Base-by-base conservation (phyloP, 495 filamentous ascomycete species). In the Tuber magnatum region DNA sequence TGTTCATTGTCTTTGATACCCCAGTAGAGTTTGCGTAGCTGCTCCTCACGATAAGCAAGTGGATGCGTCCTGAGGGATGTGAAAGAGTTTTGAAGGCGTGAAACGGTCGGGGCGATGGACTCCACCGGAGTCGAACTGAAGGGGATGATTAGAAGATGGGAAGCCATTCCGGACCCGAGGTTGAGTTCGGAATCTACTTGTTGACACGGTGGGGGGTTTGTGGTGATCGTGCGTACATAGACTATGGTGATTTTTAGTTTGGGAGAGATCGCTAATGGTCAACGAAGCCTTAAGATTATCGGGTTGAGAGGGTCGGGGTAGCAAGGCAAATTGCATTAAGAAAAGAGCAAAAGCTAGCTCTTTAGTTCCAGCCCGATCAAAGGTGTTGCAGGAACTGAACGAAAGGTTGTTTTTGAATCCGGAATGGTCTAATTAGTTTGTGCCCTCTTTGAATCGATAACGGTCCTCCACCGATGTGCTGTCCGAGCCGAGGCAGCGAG, bases 1-100 rank as follows among this genome's bases (percentile, higher is more conserved):
- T 90, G 85, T 75, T 88, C 86, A 82, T 92, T 90, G 85, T 97
- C 95, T 70, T 89, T 89, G 69, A 97, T 80, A 3, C 88, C 94
- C 94, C 94, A 97, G 86, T 96, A 97, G 68, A 97, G 90, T 86
- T 93, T 94, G 71, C 93, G 91, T 51, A 97, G 90, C 86, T 97
- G 94, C 28, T 88, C 85, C 71, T 93, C 86, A 72, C 95, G 88
- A 86, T 92, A 99, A 78, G 91, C 88, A 73, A 97, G 82, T 72
- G 91, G 87, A 81, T 92, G 91, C 5, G 93, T 97, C 85, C 91
- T 92, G 83, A 94, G 90, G 1, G 72, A 75, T 70, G 68, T 46
- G 68, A 74, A 74, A 28, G 74, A 56, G 20, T 42, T 68, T 43
- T 69, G 68, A 40, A 82, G 48, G 8, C 80, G 80, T 71, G 72